Evolutionary conservation across 2,329 filamentous ascomycete species (phyloP), one percentile per base, ranked within the genome.

Genomic region (Myriosclerotinia duriaeana): DNA sequence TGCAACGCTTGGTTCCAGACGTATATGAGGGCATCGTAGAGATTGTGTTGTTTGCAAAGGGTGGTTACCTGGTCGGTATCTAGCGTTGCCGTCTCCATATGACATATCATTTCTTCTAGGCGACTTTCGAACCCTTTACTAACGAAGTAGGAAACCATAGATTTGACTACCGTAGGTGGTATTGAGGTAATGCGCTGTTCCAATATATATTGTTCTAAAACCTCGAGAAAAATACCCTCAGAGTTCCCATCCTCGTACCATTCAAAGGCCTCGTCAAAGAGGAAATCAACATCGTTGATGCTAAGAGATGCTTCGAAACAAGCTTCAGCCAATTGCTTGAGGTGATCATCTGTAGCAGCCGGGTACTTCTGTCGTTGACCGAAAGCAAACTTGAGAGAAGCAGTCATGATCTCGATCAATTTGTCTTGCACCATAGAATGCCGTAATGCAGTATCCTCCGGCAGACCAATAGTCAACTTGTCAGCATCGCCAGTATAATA

Each of bases 21-120:
- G 76, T 98, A 97, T 53, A 96, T 93, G 66, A 97, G 85, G 2
- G 95, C 96, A 78, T 99, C 96, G 75, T 97, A 99, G 5, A 99
- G 84, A 71, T 90, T 87, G 77, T 98, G 89, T 75, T 94, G 89
- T 77, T 95, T 96, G 83, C 95, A 99, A 34, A 99, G 82, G 15
- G 85, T 85, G 0, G 94, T 97, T 67, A 96, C 87, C 77, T 98
- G 92, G 76, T 99, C 94, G 71, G 99, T 88, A 76, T 99, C 96
- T 75, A 99, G 88, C 0, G 93, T 97, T 17, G 86, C 82, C 1
- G 94, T 96, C 73, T 97, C 90, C 79, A 99, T 89, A 70, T 94
- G 89, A 76, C 94, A 98, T 42, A 99, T 90, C 77, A 98, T 90
- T 78, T 98, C 94, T 78, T 99, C 96, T 9, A 99, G 82, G 14